These are phyloP conservation scores for Allantophomopsis lycopodina DNA, from an alignment of 2,329 filamentous ascomycete genomes.

Conservation along the genomic window DNA sequence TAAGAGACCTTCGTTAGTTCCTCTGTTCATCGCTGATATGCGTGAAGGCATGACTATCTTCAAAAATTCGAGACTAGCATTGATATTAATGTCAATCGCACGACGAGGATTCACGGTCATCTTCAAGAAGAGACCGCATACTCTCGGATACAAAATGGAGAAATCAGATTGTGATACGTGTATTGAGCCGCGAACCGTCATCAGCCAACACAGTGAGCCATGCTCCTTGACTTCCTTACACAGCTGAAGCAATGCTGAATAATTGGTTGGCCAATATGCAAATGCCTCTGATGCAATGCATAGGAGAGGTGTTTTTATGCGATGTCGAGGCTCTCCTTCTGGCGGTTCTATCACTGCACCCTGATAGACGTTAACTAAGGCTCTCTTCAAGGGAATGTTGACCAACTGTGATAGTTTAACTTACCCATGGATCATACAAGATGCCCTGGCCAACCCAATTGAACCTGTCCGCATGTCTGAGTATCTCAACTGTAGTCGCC, in stretches of 20 bases:
- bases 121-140: constrained; percentile 45
- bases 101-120: constrained; percentile 47
- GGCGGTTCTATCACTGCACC: constrained; percentile 31
- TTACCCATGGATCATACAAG: constrained; percentile 48
- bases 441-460: constrained; percentile 47
- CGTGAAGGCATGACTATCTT: constrained; percentile 32
- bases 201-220: constrained; percentile 32
- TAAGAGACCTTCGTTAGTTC: constrained; percentile 38
- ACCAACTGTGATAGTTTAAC: no score
- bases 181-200: constrained; percentile 42
- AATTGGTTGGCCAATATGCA: constrained; percentile 56
- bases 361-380: no score
- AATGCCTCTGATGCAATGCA: constrained; percentile 56
- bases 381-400: no score
- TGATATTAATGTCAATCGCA: constrained; percentile 49
- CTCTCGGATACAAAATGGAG: constrained; percentile 44
- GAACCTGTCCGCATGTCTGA: constrained; percentile 38
- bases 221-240: constrained; percentile 38
- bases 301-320: constrained; percentile 38
- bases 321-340: constrained; percentile 27
- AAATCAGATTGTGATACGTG: constrained; percentile 57
- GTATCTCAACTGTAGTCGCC: constrained; percentile 46
- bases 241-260: constrained; percentile 38
- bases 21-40: constrained; percentile 32
- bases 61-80: constrained; percentile 48